Evolutionary conservation across 2,329 filamentous ascomycete species (phyloP).

Genomic region (Leptographium lundbergii): DNA sequence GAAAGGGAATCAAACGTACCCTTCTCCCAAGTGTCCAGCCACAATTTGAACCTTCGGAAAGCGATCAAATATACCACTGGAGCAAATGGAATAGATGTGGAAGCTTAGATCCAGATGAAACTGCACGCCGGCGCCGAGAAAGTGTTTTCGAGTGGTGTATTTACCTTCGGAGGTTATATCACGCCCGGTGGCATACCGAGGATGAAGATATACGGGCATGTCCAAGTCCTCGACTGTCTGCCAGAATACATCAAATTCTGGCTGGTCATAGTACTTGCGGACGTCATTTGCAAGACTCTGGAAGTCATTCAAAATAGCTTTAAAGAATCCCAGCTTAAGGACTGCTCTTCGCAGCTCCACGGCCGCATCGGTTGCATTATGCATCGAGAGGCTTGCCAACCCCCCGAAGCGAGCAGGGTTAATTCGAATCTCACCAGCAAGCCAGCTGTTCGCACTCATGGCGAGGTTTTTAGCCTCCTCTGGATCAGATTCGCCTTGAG

Average conservation of each 20-base stretch:
- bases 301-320: conserved; percentile 22
- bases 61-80: conserved; percentile 28
- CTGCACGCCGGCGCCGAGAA: conserved; percentile 23
- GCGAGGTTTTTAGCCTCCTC: conserved; percentile 16
- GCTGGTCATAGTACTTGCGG: conserved; percentile 20
- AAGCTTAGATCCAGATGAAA: conserved; percentile 30
- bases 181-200: conserved; percentile 17
- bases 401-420: conserved; percentile 20
- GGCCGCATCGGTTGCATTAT: conserved; percentile 17
- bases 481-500: conserved; percentile 18
- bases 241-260: conserved; percentile 20
- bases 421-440: conserved; percentile 15
- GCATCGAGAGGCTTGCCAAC: conserved; percentile 22
- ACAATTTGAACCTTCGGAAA: conserved; percentile 28
- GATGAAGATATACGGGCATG: conserved; percentile 23
- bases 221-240: conserved; percentile 18
- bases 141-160: conserved; percentile 20
- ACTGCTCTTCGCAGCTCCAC: conserved; percentile 19
- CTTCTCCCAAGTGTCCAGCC: conserved; percentile 30
- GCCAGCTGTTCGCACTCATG: conserved; percentile 20
- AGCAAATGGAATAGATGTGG: conserved; percentile 31
- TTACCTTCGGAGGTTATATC: conserved; percentile 15
- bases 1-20: conserved; percentile 14
- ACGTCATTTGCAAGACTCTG: conserved; percentile 13
- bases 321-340: conserved; percentile 20